phyloP scores from a whole-genome alignment of 306 rosid species.

The Rosa persica region DNA sequence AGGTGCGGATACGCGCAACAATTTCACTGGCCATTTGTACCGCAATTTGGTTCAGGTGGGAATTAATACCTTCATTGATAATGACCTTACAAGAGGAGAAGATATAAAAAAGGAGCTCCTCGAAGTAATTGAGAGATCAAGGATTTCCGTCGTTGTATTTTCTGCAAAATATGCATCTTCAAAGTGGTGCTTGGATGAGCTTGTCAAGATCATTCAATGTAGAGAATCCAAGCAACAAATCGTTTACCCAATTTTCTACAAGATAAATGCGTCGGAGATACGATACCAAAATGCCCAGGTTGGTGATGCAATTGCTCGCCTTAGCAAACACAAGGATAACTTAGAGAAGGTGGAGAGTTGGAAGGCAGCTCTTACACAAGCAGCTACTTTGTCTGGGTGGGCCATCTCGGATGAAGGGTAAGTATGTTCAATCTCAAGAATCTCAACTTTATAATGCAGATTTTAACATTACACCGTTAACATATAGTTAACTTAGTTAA shows the following conservation, averaged over 20 bases:
- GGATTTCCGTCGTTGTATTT: background rate
- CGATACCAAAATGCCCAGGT: background rate
- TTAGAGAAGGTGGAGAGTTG: background rate
- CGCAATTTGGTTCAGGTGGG: background rate
- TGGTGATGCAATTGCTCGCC: slow-evolving; percentile 9
- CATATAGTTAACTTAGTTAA: too few species aligned
- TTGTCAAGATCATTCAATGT: background rate
- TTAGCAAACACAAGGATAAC: background rate
- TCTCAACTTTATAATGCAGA: too few species aligned
- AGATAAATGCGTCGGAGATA: slow-evolving; percentile 1
- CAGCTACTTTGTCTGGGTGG: background rate
- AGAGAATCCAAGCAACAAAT: background rate
- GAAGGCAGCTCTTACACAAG: background rate
- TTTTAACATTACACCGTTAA: too few species aligned
- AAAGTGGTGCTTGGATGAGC: background rate
- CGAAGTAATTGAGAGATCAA: background rate
- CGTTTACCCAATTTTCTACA: slow-evolving; percentile 3
- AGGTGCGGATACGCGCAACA: background rate
- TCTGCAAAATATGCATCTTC: background rate
- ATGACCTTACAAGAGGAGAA: background rate
- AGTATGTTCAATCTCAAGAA: too few species aligned
- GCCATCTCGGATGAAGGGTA: slow-evolving; percentile 1
- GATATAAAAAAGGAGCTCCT: background rate
- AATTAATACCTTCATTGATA: background rate
- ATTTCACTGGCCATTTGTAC: background rate